Evolutionary conservation across 495 filamentous ascomycete species (phyloP), one percentile per base, ranked within the genome.

Genomic region (Penicillium canescens): DNA sequence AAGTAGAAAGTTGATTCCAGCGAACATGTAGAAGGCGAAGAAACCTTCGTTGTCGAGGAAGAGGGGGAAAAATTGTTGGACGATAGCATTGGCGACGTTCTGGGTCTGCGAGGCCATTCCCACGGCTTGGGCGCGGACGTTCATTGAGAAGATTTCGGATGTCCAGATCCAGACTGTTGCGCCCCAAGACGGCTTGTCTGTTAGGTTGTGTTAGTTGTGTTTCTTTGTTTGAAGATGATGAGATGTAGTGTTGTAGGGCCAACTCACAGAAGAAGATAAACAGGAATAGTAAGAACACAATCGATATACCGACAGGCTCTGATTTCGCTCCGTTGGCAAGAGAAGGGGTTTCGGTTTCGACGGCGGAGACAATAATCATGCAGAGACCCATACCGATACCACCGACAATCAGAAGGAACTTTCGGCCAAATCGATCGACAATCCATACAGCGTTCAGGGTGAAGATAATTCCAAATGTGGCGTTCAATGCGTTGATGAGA

Each of bases 381-480:
- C 78, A 86, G 28, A 86, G 64, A 44, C 74, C 67, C 88, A 90
- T 90, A n/a, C 86, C 86, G 28, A 87, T 75, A 24, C 80, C 86
- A 64, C 88, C 86, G 49, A 77, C 73, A 48, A 90, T 80, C 12
- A 92, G 76, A 18, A 91, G 78, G 48, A 81, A 76, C 42, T 87
- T 86, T 42, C 88, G 83, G 50, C 88, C 88, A 50, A 88, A 77
- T 34, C 74, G 79, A 66, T 92, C 88, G 52, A 86, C 74, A 38
- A 82, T 69, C 69, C 81, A 92, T 59, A 92, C 82, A 13, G 87
- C 85, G 36, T 88, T 82, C 36, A 88, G 79, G 5, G 89, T 92
- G 41, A 85, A 87, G 60, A 77, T 16, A 48, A 77, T 77, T 48
- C 78, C 81, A 47, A 90, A 87, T 55, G 90, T 91, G 57, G 91